phyloP scores from a whole-genome alignment of 164 flowering plant species.

The Annona cherimola region DNA sequence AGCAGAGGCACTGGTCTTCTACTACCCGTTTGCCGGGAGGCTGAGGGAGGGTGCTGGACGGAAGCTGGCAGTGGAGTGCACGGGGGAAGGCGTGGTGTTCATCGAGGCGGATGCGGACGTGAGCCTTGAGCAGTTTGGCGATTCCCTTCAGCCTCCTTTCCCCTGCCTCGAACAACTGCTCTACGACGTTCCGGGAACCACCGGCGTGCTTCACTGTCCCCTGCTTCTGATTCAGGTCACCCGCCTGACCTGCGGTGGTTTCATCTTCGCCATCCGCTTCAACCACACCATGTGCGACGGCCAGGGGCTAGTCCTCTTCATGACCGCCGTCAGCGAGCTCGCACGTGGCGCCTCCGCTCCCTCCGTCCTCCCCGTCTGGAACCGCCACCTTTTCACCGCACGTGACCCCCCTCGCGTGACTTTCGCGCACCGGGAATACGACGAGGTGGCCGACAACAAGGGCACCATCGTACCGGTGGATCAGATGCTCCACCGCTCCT shows the following conservation, averaged over 20 bases:
- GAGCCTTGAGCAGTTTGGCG: slow-evolving; percentile 25
- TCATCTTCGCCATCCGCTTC: slow-evolving; percentile 21
- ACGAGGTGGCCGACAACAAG: slow-evolving; percentile 3
- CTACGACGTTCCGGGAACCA: neutral
- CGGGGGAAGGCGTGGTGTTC: slow-evolving; percentile 23
- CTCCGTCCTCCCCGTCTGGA: slow-evolving; percentile 29
- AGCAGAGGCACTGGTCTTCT: slow-evolving; percentile 22
- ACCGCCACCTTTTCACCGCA: slow-evolving; percentile 21
- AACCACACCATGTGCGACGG: slow-evolving; percentile 40
- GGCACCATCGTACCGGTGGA: neutral
- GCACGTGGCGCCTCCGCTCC: slow-evolving; percentile 24
- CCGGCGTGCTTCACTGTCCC: neutral
- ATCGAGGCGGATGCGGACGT: slow-evolving; percentile 19
- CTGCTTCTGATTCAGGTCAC: slow-evolving; percentile 21
- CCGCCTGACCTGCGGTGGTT: slow-evolving; percentile 37
- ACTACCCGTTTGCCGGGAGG: slow-evolving; percentile 30
- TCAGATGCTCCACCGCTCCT: slow-evolving; percentile 17
- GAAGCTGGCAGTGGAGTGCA: slow-evolving; percentile 20
- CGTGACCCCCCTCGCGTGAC: slow-evolving; percentile 19
- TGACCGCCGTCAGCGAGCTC: slow-evolving; percentile 23
- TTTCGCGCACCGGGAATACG: slow-evolving; percentile 23
- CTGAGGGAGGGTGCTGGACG: slow-evolving; percentile 16
- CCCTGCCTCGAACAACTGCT: slow-evolving; percentile 22
- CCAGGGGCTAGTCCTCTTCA: slow-evolving; percentile 23
- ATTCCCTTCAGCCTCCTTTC: slow-evolving; percentile 36